Base-by-base conservation (phyloP, 2,329 filamentous ascomycete genomes). In the Curvularia sp. region DNA sequence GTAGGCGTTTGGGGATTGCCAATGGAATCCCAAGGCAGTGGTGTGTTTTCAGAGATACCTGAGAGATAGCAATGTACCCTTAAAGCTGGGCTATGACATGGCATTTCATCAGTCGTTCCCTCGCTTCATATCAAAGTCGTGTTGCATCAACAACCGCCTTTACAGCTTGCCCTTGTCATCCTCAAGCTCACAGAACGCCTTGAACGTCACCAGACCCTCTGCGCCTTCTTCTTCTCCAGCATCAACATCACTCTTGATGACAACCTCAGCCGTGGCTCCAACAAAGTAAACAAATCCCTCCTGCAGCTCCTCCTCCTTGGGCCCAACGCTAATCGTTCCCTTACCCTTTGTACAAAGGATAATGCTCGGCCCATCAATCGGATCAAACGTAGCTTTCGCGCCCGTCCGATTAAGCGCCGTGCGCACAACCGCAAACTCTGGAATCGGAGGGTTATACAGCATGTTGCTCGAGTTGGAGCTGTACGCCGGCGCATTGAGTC, bases 371-470 rank as follows among this genome's bases (percentile, higher is more conserved):
- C 95, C 95, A 6, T 90, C 87, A 49, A 99, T 86, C 0, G 88
- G 84, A 62, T 97, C 93, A 69, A 99, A 96, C 0, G 91, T 97
- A 0, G 88, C 92, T 79, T 96, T 97, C 30, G 91, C 87, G 2
- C 88, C 90, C 0, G 83, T 77, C 43, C 80, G 82, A 65, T 89
- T 89, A 35, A 99, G 82, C 10, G 90, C 86, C 0, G 91, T 90
- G 71, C 92, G 89, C 47, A 97, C 87, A 15, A 99, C 94, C 65
- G 88, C 90, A 77, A 99, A 99, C 75, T 99, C 95, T 52, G 97
- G 92, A 63, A 99, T 99, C 0, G 95, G 95, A 0, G 95, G 95
- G 73, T 99, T 91, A 77, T 99, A 99, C 15, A 98, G 85, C 9
- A 86, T 81, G 3, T 87, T 86, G 6, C 86, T 83, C 2, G 91